Conservation (phyloP, 805 yeast species). For the Suhomyces faveliae region DNA sequence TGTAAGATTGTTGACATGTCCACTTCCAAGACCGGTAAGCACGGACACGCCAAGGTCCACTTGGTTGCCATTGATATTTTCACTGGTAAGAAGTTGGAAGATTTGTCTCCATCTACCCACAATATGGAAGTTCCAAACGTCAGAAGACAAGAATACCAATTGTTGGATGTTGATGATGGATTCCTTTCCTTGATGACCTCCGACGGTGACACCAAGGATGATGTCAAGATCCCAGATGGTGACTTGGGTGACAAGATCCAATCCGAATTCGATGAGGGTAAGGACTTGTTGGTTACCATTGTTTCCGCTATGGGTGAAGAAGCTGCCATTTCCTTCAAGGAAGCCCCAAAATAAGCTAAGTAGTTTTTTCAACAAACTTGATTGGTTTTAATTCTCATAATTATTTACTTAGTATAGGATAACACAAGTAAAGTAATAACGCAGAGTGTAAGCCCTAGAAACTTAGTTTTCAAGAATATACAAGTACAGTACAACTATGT, state of each 20-base stretch:
- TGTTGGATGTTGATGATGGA: conserved; percentile 97
- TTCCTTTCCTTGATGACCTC: conserved; percentile 93
- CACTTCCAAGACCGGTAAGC: conserved; percentile 99
- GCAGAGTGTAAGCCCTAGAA: not conserved
- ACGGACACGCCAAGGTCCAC: conserved; percentile 99
- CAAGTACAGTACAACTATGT: not conserved
- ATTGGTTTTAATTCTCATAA: conserved; percentile 4
- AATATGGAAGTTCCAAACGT: conserved; percentile 99
- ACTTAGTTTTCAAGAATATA: not conserved
- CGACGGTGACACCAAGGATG: conserved; percentile 99
- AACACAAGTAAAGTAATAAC: not conserved
- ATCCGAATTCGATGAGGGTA: conserved; percentile 94
- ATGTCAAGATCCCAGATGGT: conserved; percentile 97
- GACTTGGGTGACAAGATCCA: conserved; percentile 93
- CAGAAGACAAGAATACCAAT: conserved; percentile 91
- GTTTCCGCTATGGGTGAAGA: conserved; percentile 99
- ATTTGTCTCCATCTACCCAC: conserved; percentile 99
- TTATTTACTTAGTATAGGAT: conserved; percentile 1
- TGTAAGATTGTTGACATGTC: conserved; percentile 99
- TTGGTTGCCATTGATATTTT: conserved; percentile 98
- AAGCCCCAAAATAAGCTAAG: conserved; percentile 73
- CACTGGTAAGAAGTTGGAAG: conserved; percentile 99
- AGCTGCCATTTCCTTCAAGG: conserved; percentile 98
- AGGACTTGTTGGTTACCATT: conserved; percentile 95
- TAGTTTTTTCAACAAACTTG: conserved; percentile 1